A percentile compares a stretch with the other conserved stretches of the same genome.
Evolutionary conservation across 1,284 basidiomycete genomes (phyloP).

Genomic region (Coniferiporia weirii): DNA sequence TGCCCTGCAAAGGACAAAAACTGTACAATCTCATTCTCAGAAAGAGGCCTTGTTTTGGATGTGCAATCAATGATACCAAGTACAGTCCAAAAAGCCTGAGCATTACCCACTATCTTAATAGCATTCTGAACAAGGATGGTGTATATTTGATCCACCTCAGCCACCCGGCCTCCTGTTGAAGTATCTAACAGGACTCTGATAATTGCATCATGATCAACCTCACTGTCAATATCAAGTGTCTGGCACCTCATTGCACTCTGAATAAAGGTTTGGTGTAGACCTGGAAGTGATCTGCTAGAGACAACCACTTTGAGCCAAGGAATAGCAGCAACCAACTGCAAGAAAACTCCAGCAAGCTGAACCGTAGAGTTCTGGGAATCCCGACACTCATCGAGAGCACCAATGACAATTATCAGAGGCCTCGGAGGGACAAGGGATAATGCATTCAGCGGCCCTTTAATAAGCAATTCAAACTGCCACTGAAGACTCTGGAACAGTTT

Average conservation of each 20-base stretch:
- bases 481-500: neutral
- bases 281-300: neutral
- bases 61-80: neutral
- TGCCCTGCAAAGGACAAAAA: neutral
- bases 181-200: neutral
- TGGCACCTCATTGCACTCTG: neutral
- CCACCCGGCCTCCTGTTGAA: neutral
- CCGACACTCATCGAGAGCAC: slow-evolving; percentile 1
- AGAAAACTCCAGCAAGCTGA: neutral
- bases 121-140: neutral
- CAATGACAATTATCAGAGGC: slow-evolving; percentile 5
- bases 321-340: neutral
- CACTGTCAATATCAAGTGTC: neutral
- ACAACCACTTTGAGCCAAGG: slow-evolving; percentile 9
- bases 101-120: neutral
- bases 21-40: too few species aligned
- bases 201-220: neutral
- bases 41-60: neutral
- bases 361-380: neutral
- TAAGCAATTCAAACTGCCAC: neutral
- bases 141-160: neutral
- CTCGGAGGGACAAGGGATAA: neutral
- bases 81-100: neutral
- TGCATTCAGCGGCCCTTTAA: neutral
- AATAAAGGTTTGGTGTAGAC: neutral